Evolutionary conservation across 2,329 filamentous ascomycete species (phyloP), one percentile per base, ranked within the genome.

Genomic region (Talaromyces albobiverticillius): DNA sequence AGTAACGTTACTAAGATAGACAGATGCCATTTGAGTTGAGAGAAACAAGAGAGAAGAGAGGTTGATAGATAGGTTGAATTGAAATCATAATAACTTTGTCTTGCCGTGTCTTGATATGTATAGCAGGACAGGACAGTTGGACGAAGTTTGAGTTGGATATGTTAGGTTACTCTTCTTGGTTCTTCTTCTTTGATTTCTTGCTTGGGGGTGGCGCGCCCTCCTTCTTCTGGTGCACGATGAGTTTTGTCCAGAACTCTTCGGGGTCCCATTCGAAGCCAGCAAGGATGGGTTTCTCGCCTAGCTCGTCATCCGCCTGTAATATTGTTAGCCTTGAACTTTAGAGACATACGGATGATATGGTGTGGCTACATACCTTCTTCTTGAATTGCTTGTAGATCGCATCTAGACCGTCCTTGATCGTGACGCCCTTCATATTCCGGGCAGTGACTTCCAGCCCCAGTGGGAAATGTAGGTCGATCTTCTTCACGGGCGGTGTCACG

Each of bases 221-320:
- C 73, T 85, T 86, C 72, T 87, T 86, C 70, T 93, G 88, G 75
- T 94, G 91, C 59, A 96, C 91, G 65, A 95, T 79, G 67, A 97
- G 82, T 60, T 85, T 83, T 52, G 89, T 93, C 86, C 90, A 96
- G 69, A 85, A 90, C 75, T 95, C 90, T 64, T 95, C 88, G 71
- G 88, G 89, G 76, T 96, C 89, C 92, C 92, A 96, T 80, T 96
- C 91, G 78, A 97, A 96, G 62, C 93, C 93, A 66, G 87, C 87
- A 62, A 97, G 86, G 80, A 92, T 90, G 60, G 92, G 90, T 61
- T 83, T 80, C 53, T 93, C 89, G 22, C 50, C 54, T 58, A 97
- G 81, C 73, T 96, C 93, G 71, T 97, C 93, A 67, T 97, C 93
- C 57, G 87, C 82, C 92, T 96, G 26, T 25, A 7, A 20, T 20